Conservation (phyloP, 192 early-diverging fungal genomes). For the Neocallimastix lanati region DNA sequence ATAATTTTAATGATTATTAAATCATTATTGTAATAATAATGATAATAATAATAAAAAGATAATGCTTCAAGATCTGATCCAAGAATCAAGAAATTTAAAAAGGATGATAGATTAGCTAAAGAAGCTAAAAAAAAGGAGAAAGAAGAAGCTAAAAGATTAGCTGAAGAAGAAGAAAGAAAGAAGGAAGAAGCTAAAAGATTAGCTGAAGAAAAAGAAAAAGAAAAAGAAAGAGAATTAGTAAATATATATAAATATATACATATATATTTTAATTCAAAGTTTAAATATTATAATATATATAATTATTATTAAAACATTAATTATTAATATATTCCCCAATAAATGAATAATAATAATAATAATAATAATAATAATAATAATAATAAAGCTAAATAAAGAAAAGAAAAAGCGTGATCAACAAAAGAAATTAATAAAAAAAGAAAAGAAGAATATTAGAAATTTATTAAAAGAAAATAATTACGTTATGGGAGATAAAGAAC, state of each 20-base stretch:
- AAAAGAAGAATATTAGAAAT: conserved; percentile 72
- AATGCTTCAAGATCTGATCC: conserved; percentile 69
- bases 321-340: too few species aligned
- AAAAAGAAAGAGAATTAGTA: conserved; percentile 17
- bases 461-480: conserved; percentile 15
- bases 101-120: conserved; percentile 7
- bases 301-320: too few species aligned
- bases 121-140: conserved; percentile 10
- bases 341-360: neutral
- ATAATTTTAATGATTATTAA: too few species aligned
- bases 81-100: conserved; percentile 45
- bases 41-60: conserved; percentile 61
- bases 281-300: too few species aligned
- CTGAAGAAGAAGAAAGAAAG: neutral
- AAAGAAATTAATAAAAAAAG: conserved; percentile 76
- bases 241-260: too few species aligned
- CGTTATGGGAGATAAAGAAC: neutral
- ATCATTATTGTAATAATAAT: too few species aligned
- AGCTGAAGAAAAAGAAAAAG: conserved; percentile 9
- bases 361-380: too few species aligned
- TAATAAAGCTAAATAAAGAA: neutral
- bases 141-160: conserved; percentile 10
- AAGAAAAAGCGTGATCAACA: conserved; percentile 68
- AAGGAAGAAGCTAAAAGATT: neutral
- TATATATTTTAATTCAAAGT: too few species aligned